Percentiles rank a stretch among this genome's conserved stretches.
These are phyloP conservation scores for Diplodia scrobiculata DNA, from an alignment of 2,329 filamentous ascomycete species.

Conservation along the genomic window DNA sequence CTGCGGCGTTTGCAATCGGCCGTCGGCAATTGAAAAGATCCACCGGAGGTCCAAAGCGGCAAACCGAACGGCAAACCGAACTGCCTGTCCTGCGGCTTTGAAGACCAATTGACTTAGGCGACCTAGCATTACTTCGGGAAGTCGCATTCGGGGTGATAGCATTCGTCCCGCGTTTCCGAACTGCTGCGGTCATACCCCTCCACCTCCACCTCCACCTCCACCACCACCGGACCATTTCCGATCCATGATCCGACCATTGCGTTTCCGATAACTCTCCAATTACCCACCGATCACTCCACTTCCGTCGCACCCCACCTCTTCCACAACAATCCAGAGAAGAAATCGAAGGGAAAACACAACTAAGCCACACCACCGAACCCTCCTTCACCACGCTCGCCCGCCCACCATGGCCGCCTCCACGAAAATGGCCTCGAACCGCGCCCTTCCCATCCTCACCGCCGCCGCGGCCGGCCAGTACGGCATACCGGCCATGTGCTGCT, in stretches of 20 bases:
- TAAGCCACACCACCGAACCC: not conserved
- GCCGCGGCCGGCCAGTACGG: constrained; percentile 60
- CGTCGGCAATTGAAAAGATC: constrained; percentile 19
- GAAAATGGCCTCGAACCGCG: constrained; percentile 29
- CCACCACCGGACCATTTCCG: not conserved
- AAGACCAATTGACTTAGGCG: not conserved
- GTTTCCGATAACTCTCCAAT: not conserved
- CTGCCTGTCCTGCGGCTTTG: not conserved
- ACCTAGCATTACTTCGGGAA: not conserved
- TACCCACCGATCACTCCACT: not conserved
- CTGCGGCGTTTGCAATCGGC: constrained; percentile 11
- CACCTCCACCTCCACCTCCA: constrained; percentile 1
- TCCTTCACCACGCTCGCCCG: not conserved
- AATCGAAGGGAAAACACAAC: not conserved
- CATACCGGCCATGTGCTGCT: constrained; percentile 63
- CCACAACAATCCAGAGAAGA: not conserved
- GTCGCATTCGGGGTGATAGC: not conserved
- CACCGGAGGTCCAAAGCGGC: not conserved
- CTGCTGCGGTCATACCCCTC: not conserved
- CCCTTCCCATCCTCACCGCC: constrained; percentile 56
- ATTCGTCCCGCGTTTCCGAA: not conserved
- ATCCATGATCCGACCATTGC: not conserved
- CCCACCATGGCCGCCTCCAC: constrained; percentile 3
- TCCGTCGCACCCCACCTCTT: not conserved
- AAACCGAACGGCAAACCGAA: not conserved